Conservation (phyloP, 176 grass and related monocot genomes). For the Triticum urartu region DNA sequence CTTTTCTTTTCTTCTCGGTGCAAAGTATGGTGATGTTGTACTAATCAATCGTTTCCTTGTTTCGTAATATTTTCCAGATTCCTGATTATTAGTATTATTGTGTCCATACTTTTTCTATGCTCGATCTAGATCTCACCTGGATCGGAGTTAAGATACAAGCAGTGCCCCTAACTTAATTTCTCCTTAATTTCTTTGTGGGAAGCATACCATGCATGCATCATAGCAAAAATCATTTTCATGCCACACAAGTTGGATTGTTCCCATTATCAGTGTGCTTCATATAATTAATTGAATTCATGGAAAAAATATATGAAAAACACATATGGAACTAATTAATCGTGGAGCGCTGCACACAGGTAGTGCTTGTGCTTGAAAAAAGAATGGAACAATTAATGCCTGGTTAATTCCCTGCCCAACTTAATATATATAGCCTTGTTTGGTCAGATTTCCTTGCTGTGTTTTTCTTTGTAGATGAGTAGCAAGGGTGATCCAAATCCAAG, state of each 20-base stretch:
- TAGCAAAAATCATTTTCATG: neutral
- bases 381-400: neutral
- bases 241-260: neutral
- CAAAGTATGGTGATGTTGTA: neutral
- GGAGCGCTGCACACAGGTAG: neutral
- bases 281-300: no score
- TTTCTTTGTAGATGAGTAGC: neutral
- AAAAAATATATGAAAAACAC: neutral
- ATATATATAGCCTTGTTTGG: neutral
- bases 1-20: no score
- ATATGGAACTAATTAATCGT: neutral
- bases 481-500: neutral
- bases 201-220: neutral
- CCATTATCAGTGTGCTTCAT: neutral
- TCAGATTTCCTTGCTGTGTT: neutral
- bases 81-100: neutral
- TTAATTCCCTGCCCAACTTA: neutral
- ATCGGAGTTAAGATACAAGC: neutral
- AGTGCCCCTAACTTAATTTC: neutral
- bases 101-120: neutral
- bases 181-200: neutral
- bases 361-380: neutral
- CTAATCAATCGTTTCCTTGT: neutral
- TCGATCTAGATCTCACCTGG: neutral
- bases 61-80: neutral